Evolutionary conservation across 2,329 filamentous ascomycete genomes (phyloP).

Genomic region (Fusarium abutilonis): DNA sequence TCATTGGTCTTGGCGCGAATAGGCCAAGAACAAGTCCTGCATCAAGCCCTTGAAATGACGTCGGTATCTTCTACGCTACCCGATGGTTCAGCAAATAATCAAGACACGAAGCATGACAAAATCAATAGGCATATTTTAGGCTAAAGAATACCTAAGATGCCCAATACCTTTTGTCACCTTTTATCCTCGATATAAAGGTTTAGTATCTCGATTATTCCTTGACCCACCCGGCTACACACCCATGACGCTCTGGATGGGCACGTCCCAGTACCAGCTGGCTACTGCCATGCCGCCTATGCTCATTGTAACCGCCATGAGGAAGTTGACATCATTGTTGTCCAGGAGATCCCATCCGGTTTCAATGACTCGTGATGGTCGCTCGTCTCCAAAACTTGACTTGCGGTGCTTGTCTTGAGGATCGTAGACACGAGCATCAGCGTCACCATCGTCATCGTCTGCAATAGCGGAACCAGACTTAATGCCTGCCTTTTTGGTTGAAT

Average conservation of each 20-base stretch:
- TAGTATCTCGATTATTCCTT: too few species aligned
- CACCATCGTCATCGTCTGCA: constrained; percentile 51
- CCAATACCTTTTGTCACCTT: too few species aligned
- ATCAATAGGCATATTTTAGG: too few species aligned
- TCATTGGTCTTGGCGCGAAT: constrained; percentile 34
- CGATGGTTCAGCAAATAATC: too few species aligned
- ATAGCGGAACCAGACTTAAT: constrained; percentile 53
- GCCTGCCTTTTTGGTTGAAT: constrained; percentile 51
- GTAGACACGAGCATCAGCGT: constrained; percentile 56
- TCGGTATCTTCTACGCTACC: constrained; percentile 21
- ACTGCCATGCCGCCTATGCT: constrained; percentile 79
- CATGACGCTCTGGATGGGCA: constrained; percentile 60
- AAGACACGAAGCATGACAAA: too few species aligned
- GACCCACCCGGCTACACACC: constrained; percentile 37
- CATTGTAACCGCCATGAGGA: constrained; percentile 87
- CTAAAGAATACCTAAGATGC: too few species aligned
- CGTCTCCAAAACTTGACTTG: constrained; percentile 62
- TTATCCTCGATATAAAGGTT: too few species aligned
- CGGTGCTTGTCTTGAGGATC: constrained; percentile 61
- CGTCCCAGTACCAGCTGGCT: constrained; percentile 68
- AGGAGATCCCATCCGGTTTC: constrained; percentile 78
- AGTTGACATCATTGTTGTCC: constrained; percentile 96
- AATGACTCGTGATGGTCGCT: constrained; percentile 69
- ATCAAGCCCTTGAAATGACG: constrained; percentile 39
- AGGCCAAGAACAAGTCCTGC: constrained; percentile 21